A percentile compares a stretch with the other conserved stretches of the same genome.
phyloP scores from a whole-genome alignment of 257 asterid species.

The Cruciata laevipes region DNA sequence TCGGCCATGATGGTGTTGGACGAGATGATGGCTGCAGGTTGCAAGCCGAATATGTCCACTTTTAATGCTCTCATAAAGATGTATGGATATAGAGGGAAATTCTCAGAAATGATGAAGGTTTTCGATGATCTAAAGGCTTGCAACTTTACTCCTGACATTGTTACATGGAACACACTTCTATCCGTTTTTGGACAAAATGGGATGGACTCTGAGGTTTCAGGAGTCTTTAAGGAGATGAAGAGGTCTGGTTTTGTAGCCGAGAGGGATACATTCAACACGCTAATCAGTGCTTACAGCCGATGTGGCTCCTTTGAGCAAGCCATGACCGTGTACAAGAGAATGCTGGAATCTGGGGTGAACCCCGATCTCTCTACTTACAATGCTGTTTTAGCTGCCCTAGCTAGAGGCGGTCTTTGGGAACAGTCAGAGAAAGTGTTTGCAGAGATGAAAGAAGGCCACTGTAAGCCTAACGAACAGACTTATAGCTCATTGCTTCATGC shows the following conservation, averaged over 20 bases:
- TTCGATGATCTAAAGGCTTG: constrained; percentile 62
- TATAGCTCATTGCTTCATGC: constrained; percentile 91
- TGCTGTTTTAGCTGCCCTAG: constrained; percentile 80
- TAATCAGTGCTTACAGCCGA: constrained; percentile 80
- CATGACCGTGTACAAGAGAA: constrained; percentile 65
- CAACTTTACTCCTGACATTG: constrained; percentile 78
- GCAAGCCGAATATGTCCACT: constrained; percentile 87
- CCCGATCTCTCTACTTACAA: constrained; percentile 91
- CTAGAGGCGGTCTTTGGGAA: constrained; percentile 86
- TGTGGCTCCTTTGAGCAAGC: constrained; percentile 87
- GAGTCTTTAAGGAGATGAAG: constrained; percentile 89
- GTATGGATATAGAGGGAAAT: constrained; percentile 81
- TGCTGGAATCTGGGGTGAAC: constrained; percentile 70
- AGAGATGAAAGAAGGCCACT: constrained; percentile 59
- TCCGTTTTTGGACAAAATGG: constrained; percentile 95
- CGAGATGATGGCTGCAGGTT: constrained; percentile 62
- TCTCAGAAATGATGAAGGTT: constrained; percentile 81
- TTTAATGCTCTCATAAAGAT: constrained; percentile 83
- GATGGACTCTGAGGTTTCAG: constrained; percentile 82
- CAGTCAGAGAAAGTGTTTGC: constrained; percentile 81
- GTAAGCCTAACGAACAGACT: constrained; percentile 78
- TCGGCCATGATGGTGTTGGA: constrained; percentile 66
- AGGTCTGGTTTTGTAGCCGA: constrained; percentile 85
- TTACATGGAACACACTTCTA: constrained; percentile 92
- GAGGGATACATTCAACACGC: constrained; percentile 90